Evolutionary conservation across 2,329 filamentous ascomycete species (phyloP), one percentile per base, ranked within the genome.

Genomic region (Trichoderma atroviride): DNA sequence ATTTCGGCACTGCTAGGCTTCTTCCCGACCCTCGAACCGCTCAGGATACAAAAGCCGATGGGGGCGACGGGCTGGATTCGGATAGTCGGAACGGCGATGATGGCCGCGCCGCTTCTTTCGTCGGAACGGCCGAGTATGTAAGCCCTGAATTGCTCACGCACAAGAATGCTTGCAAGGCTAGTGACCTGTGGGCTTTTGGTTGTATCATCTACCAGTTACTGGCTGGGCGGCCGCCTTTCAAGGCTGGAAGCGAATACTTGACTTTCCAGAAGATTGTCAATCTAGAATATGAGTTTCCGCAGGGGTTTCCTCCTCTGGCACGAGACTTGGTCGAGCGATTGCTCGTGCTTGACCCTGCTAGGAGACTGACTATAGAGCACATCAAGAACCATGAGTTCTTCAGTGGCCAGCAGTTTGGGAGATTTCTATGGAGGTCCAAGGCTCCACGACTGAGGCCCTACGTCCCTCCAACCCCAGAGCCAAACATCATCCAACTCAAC

Each of bases 231-330:
- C 96, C 96, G 6, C 96, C 96, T 0, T 99, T 99, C 84, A 99
- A 99, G 79, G 96, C 92, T 52, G 92, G 87, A 16, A 97, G 97
- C 74, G 96, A 99, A 78, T 99, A 98, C 76, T 86, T 96, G 77
- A 99, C 96, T 0, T 99, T 99, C 77, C 96, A 99, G 79, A 99
- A 98, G 81, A 99, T 99, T 77, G 93, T 99, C 65, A 91, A 88
- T 37, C 85, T 99, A 55, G 95, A 99, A 67, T 99, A 98, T 78
- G 91, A 95, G 57, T 99, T 98, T 73, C 96, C 96, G 0, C 81
- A 88, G 33, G 94, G 93, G 1, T 99, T 99, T 74, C 96, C 96
- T 2, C 84, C 90, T 5, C 88, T 93, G 1, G 96, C 96, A 24
- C 90, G 90, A 70, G 96, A 99, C 79, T 84, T 99, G 19, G 91